Conservation (phyloP, 2,329 filamentous ascomycete species). For the Truncatella angustata region DNA sequence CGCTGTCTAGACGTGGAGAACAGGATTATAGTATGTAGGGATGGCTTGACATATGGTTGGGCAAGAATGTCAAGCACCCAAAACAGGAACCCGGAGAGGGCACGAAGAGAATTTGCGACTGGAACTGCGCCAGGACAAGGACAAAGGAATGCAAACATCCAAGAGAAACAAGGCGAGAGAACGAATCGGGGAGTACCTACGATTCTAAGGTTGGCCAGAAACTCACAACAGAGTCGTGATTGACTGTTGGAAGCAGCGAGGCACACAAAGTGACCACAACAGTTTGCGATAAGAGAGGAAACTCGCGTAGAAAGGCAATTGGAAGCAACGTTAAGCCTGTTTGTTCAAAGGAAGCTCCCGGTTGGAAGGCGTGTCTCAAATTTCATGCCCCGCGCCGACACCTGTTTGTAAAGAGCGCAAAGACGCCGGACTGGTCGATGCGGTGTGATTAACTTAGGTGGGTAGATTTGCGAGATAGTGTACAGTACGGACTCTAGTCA, state of each 20-base stretch:
- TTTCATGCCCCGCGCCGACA: conserved; percentile 6
- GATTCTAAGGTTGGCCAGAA: neutral
- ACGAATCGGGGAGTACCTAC: neutral
- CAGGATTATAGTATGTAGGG: neutral
- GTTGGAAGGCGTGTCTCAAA: conserved; percentile 7
- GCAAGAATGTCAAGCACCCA: neutral
- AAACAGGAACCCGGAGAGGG: neutral
- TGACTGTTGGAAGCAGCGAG: neutral
- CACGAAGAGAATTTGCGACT: too few species aligned
- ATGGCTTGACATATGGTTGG: neutral
- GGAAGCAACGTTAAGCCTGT: conserved; percentile 2
- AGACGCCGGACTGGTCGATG: conserved; percentile 2
- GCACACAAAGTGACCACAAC: conserved; percentile 2
- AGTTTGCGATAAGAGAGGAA: neutral
- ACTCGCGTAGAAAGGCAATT: neutral
- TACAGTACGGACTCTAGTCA: neutral
- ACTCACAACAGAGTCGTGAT: conserved; percentile 1
- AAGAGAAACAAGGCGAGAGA: neutral
- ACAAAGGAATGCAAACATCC: neutral
- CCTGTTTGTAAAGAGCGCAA: conserved; percentile 8
- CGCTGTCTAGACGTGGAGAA: conserved; percentile 8
- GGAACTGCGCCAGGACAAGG: neutral
- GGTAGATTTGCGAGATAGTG: neutral
- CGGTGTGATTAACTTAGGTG: neutral
- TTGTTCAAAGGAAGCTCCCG: conserved; percentile 8